Evolutionary conservation across 768 basidiomycete genomes (phyloP), one percentile per base, ranked within the genome.

Genomic region (Pisolithus albus): DNA sequence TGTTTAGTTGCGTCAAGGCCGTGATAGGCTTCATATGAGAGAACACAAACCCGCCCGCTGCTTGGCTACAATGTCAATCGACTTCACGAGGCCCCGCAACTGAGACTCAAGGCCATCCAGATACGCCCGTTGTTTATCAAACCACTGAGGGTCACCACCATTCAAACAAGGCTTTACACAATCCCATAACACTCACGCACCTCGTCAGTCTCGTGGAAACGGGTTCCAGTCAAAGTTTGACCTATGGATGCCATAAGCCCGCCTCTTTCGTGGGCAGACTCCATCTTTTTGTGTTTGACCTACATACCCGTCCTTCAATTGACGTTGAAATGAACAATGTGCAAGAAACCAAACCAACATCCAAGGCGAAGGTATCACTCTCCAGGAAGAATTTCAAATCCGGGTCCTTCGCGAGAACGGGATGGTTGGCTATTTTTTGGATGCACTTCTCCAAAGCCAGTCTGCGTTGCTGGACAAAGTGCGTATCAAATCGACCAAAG

Each of bases 311-410:
- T 55, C 26, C 48, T 23, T 13, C 32, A 37, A 46, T 44, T 18
- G 37, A 19, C 21, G 34, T 34, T 21, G 19, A 16, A 26, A 24
- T n/a, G 32, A 45, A n/a, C 23, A 13, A 9, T 21, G 36, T 21
- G 7, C 46, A 21, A 18, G 2, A 43, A 5, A 23, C 40, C 11
- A 16, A 3, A 72, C 92, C 67, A 47, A 93, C 92, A 69, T 98
- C 96, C 51, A 92, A 71, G 11, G 86, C 72, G 66, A 98, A 97
- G 5, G 80, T 85, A 64, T 99, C 96, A 60, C 86, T 89, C 66
- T 98, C 95, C 62, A 99, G 70, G 72, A 99, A 98, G 53, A 93
- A 63, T 67, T 80, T 86, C 58, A 99, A 64, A 64, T 97, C 95
- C 2, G 84, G 66, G 61, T 99, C 96, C 64, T 89, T 88, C 52